These are phyloP conservation scores for Arthroderma sp. DNA, from an alignment of 2,329 filamentous ascomycete genomes.

Conservation along the genomic window DNA sequence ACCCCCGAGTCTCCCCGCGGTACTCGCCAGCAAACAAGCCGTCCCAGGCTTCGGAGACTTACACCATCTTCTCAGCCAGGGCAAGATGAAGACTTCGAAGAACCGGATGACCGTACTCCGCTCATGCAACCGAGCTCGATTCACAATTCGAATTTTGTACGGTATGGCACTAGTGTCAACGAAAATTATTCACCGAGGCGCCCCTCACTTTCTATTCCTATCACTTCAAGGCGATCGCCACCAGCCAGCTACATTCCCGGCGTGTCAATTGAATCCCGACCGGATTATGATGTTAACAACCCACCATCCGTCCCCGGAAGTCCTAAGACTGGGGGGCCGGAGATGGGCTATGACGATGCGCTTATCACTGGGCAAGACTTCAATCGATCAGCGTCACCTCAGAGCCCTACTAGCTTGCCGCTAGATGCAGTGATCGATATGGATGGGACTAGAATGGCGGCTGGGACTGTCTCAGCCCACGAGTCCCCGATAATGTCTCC, in stretches of 20 bases:
- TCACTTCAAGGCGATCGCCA: slow-evolving; percentile 4
- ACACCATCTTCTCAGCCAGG: background rate
- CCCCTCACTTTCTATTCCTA: background rate
- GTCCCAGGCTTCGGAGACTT: slow-evolving; percentile 1
- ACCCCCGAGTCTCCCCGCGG: slow-evolving; percentile 1
- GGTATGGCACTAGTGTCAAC: slow-evolving; percentile 8
- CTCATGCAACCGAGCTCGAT: slow-evolving; percentile 9
- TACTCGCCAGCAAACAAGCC: background rate
- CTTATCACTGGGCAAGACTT: slow-evolving; percentile 33
- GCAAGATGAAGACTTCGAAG: slow-evolving; percentile 9
- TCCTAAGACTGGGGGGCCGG: slow-evolving; percentile 37
- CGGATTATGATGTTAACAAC: slow-evolving; percentile 51
- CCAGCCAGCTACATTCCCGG: slow-evolving; percentile 1
- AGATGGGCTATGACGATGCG: slow-evolving; percentile 43
- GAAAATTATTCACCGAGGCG: background rate
- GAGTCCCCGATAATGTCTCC: slow-evolving; percentile 26
- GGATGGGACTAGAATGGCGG: slow-evolving; percentile 20
- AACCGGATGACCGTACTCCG: slow-evolving; percentile 11
- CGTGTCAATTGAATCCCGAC: slow-evolving; percentile 11
- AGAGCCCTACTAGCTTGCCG: slow-evolving; percentile 12
- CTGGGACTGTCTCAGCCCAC: slow-evolving; percentile 23
- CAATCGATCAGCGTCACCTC: slow-evolving; percentile 21
- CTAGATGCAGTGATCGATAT: slow-evolving; percentile 35
- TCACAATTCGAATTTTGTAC: slow-evolving; percentile 8
- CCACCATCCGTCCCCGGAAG: slow-evolving; percentile 50